Evolutionary conservation across 148 eudicot genomes (phyloP).

Genomic region (Dysphania ambrosioides): DNA sequence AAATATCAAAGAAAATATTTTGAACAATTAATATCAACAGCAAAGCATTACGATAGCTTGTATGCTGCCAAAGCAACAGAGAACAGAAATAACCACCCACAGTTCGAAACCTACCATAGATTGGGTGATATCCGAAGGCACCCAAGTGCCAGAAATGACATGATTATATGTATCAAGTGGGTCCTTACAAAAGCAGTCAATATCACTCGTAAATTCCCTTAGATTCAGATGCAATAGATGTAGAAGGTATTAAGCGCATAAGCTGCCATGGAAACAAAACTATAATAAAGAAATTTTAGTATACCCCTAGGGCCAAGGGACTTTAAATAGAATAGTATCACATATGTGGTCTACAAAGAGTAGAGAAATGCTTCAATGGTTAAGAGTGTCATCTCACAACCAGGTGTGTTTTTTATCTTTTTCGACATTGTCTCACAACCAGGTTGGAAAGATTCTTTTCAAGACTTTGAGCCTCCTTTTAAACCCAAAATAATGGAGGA

Average conservation of each 20-base stretch:
- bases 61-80: background rate
- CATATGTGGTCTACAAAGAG: background rate
- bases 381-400: background rate
- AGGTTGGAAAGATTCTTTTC: background rate
- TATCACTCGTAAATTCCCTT: background rate
- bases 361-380: background rate
- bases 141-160: conserved; percentile 2
- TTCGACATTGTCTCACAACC: background rate
- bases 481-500: background rate
- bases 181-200: background rate
- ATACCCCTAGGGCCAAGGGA: background rate
- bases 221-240: background rate
- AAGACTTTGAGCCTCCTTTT: background rate
- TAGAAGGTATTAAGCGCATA: background rate
- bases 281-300: background rate
- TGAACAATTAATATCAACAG: background rate
- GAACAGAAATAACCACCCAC: background rate
- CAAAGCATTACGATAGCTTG: background rate
- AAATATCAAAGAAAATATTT: background rate
- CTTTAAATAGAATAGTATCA: background rate
- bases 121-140: background rate
- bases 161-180: background rate
- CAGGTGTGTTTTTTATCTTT: too few relatives aligned
- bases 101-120: background rate
- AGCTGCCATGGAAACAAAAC: background rate